Evolutionary conservation across 2,329 filamentous ascomycete genomes (phyloP).

Genomic region (Botryotinia calthae): DNA sequence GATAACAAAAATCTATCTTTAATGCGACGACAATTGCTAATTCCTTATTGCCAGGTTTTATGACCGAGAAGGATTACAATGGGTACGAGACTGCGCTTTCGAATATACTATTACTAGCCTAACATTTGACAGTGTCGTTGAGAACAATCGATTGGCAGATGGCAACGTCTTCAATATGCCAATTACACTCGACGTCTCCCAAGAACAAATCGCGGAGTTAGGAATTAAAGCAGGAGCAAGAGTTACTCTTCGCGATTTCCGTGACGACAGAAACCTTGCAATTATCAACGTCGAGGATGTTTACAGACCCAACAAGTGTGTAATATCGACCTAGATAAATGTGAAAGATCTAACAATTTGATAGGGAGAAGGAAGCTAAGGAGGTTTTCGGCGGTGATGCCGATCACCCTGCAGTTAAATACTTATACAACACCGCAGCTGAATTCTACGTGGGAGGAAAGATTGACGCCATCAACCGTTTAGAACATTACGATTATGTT

Average conservation of each 20-base stretch:
- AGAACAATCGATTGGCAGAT: conserved; percentile 79
- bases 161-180: conserved; percentile 95
- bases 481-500: conserved; percentile 99
- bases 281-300: conserved; percentile 95
- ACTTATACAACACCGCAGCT: conserved; percentile 75
- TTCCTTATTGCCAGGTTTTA: conserved; percentile 65
- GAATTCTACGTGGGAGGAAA: conserved; percentile 96
- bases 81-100: conserved; percentile 55
- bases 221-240: conserved; percentile 77
- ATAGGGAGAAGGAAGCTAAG: conserved; percentile 80
- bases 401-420: conserved; percentile 88
- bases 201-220: conserved; percentile 70
- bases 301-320: conserved; percentile 92
- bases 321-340: conserved; percentile 19
- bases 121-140: conserved; percentile 67
- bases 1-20: not conserved
- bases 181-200: conserved; percentile 84
- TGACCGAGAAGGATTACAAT: conserved; percentile 97
- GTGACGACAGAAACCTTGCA: conserved; percentile 92
- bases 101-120: conserved; percentile 32
- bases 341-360: conserved; percentile 29
- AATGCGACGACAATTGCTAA: conserved; percentile 31
- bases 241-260: conserved; percentile 88
- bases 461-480: conserved; percentile 88
- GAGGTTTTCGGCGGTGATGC: conserved; percentile 92